phyloP scores from a whole-genome alignment of 352 stramenopile genomes.

The Phytophthora melonis region DNA sequence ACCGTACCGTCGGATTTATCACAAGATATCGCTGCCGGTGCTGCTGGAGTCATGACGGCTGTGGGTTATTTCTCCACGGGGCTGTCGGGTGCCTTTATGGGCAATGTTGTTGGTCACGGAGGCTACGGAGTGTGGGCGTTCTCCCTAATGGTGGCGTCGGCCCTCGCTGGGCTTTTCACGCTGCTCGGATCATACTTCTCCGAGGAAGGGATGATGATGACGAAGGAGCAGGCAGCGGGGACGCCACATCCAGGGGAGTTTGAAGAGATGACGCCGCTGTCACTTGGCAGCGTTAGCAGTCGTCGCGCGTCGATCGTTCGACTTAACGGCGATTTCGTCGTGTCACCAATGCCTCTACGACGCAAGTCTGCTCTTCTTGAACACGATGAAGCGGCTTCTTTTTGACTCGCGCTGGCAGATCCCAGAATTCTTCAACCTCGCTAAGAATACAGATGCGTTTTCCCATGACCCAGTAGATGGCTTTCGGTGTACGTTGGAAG shows the following conservation, averaged over 20 bases:
- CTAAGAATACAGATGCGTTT: neutral
- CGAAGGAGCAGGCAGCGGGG: constrained; percentile 7
- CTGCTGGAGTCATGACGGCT: constrained; percentile 62
- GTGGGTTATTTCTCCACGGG: constrained; percentile 68
- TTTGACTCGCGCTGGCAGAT: neutral
- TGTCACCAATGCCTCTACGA: constrained; percentile 23
- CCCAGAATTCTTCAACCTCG: neutral
- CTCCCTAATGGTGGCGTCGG: constrained; percentile 59
- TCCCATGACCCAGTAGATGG: neutral
- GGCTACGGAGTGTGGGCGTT: constrained; percentile 51
- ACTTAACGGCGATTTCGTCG: constrained; percentile 24
- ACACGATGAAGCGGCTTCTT: constrained; percentile 13
- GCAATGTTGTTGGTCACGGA: constrained; percentile 45
- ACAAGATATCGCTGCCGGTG: constrained; percentile 62
- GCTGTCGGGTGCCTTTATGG: constrained; percentile 46
- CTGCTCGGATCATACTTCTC: constrained; percentile 59
- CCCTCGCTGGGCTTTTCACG: constrained; percentile 58
- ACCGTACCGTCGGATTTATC: constrained; percentile 67
- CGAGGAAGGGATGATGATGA: constrained; percentile 4
- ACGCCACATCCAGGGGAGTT: constrained; percentile 12
- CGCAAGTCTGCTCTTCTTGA: constrained; percentile 8
- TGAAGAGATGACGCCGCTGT: constrained; percentile 53
- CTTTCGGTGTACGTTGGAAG: constrained; percentile 1
- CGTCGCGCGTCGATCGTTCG: constrained; percentile 28
- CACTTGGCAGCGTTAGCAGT: constrained; percentile 27